A percentile compares a stretch with the other conserved stretches of the same genome.
phyloP scores from a whole-genome alignment of 2,329 filamentous ascomycete species.

The Penicillium nordicum region DNA sequence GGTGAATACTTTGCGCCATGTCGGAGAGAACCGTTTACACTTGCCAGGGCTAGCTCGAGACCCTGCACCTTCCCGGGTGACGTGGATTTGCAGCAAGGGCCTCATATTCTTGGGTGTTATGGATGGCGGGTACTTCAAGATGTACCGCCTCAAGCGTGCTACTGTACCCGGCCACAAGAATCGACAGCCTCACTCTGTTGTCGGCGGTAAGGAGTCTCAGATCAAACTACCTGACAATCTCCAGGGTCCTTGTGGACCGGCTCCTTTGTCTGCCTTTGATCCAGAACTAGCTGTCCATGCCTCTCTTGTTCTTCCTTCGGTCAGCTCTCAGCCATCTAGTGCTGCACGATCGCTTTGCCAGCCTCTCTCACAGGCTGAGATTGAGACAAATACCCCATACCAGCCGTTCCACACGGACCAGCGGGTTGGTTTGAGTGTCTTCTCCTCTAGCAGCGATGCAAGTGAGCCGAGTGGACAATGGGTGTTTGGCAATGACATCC shows the following conservation, averaged over 20 bases:
- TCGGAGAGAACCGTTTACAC: slow-evolving; percentile 49
- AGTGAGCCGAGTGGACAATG: slow-evolving; percentile 44
- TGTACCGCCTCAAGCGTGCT: slow-evolving; percentile 43
- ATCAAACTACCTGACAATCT: slow-evolving; percentile 63
- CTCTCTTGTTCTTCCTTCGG: slow-evolving; percentile 43
- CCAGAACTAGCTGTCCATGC: slow-evolving; percentile 38
- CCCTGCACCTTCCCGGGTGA: slow-evolving; percentile 42
- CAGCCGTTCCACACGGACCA: slow-evolving; percentile 93
- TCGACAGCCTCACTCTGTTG: slow-evolving; percentile 52
- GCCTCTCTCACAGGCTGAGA: slow-evolving; percentile 75
- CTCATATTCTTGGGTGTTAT: slow-evolving; percentile 44
- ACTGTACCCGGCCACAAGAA: slow-evolving; percentile 52
- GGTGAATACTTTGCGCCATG: slow-evolving; percentile 47
- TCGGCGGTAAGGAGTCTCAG: slow-evolving; percentile 60
- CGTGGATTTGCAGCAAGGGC: slow-evolving; percentile 46
- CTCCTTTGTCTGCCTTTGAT: slow-evolving; percentile 56
- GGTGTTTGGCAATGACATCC: slow-evolving; percentile 54
- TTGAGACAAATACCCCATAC: slow-evolving; percentile 92
- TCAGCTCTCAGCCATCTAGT: slow-evolving; percentile 43
- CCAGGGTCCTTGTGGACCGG: slow-evolving; percentile 56
- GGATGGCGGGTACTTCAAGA: slow-evolving; percentile 44
- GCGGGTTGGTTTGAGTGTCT: slow-evolving; percentile 74
- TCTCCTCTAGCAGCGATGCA: slow-evolving; percentile 41
- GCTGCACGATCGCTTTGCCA: slow-evolving; percentile 42
- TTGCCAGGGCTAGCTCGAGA: slow-evolving; percentile 41